phyloP scores from a whole-genome alignment of 257 asterid genomes.

The Solanum ahanhuiri region DNA sequence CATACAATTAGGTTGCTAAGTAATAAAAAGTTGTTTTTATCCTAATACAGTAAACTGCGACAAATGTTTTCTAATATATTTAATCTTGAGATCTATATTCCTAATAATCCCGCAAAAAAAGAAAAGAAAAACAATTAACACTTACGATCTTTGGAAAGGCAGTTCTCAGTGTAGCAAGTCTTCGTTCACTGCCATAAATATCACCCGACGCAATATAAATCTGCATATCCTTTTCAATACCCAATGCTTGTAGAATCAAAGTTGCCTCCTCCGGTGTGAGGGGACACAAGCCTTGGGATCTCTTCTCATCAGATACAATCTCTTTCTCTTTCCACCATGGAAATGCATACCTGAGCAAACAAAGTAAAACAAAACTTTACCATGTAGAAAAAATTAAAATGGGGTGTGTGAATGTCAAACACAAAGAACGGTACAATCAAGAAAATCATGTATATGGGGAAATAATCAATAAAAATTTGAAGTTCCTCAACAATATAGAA shows the following conservation, averaged over 20 bases:
- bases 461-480: neutral
- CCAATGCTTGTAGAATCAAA: slow-evolving; percentile 66
- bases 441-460: neutral
- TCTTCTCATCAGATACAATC: slow-evolving; percentile 68
- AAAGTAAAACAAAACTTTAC: neutral
- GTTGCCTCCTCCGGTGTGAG: slow-evolving; percentile 88
- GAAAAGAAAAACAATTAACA: neutral
- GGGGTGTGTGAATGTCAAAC: neutral
- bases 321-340: slow-evolving; percentile 98
- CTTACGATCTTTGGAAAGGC: slow-evolving; percentile 81
- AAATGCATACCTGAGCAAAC: slow-evolving; percentile 58
- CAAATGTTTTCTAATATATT: neutral
- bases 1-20: neutral
- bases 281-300: slow-evolving; percentile 79
- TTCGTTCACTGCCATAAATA: slow-evolving; percentile 66
- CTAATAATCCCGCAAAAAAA: neutral
- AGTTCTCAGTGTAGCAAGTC: slow-evolving; percentile 57
- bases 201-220: slow-evolving; percentile 90
- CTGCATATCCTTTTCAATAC: slow-evolving; percentile 50
- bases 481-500: neutral
- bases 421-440: neutral
- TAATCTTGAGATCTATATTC: neutral
- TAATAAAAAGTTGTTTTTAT: neutral
- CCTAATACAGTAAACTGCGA: neutral
- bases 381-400: neutral